Percentiles rank a stretch among this genome's conserved stretches.
Conservation (phyloP, 139 green algal species). For the Coelastrella sp. region DNA sequence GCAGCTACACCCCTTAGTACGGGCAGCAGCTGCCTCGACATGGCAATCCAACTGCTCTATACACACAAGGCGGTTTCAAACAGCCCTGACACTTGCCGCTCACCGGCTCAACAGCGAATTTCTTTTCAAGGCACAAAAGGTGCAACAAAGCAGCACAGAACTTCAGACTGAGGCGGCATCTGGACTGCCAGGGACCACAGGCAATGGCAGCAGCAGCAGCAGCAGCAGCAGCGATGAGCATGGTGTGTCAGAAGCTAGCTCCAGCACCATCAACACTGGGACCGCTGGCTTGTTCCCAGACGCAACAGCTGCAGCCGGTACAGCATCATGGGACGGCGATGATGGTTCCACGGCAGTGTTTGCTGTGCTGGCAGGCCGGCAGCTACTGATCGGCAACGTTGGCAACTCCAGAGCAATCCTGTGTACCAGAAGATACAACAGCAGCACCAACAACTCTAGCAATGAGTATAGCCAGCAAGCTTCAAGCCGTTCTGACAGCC, state of each 20-base stretch:
- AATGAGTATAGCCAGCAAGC: not conserved
- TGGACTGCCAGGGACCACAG: too few relatives aligned
- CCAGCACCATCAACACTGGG: not conserved
- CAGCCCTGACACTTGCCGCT: not conserved
- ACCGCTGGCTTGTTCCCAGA: not conserved
- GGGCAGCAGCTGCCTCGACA: slow-evolving; percentile 1
- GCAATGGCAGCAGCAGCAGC: not conserved
- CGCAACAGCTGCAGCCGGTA: not conserved
- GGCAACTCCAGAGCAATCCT: slow-evolving; percentile 63
- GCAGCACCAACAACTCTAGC: slow-evolving; percentile 17
- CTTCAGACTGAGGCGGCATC: too few relatives aligned
- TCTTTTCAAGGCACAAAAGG: not conserved
- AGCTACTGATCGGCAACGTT: slow-evolving; percentile 56
- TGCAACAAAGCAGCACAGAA: not conserved
- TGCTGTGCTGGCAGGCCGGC: slow-evolving; percentile 45
- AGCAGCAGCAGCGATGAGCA: not conserved
- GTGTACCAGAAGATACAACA: slow-evolving; percentile 32
- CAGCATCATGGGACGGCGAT: slow-evolving; percentile 23
- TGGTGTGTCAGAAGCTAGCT: not conserved
- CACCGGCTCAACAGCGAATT: slow-evolving; percentile 5
- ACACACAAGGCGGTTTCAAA: not conserved
- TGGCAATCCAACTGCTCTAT: slow-evolving; percentile 15
- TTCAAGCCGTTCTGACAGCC: not conserved
- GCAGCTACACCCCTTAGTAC: slow-evolving; percentile 4
- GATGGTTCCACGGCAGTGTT: slow-evolving; percentile 64